Evolutionary conservation across 2,329 filamentous ascomycete species (phyloP), one percentile per base, ranked within the genome.

Genomic region (Fusarium sambucinum): DNA sequence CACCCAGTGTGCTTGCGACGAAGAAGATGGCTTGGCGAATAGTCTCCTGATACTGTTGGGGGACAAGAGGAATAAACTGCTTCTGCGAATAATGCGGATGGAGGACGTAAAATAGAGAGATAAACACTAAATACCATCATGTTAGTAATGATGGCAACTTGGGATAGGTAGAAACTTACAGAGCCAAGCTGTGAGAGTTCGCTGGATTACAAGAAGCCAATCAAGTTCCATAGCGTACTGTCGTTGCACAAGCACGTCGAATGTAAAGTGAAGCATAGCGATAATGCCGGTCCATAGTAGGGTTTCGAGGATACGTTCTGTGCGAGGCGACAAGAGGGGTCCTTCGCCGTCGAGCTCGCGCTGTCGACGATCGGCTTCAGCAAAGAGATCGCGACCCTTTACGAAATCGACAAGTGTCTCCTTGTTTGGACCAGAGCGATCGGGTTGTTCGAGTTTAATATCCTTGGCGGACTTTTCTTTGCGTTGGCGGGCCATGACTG

Each of bases 211-310:
- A 25, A 81, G 78, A 1, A 74, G 58, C 89, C 89, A 93, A 5
- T 84, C 76, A 4, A 94, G 83, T 3, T 88, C 84, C 65, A 89
- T 83, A n/a, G 88, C 87, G 73, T 93, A 96, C 78, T 96, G 92
- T 71, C 90, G 86, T 76, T 93, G 91, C 23, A 94, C 91, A 13
- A 96, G 82, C 37, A 94, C 89, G 75, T 95, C 92, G 53, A 96
- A 84, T 1, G 90, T 93, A 70, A 94, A 89, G 76, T 95, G 91
- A 51, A 94, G 79, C 83, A 90, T 92, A 14, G 87, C 83, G 72
- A 96, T 79, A 66, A 88, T 89, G 13, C 87, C 79, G 9, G 82
- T 84, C 85, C 86, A 90, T 25, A 90, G 79, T 5, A 86, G 33
- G 0, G 86, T 80, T 37, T 90, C 88, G 63, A 88, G 77, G 47